Conservation (phyloP, 306 rosid species). For the Cicer yamashitae region DNA sequence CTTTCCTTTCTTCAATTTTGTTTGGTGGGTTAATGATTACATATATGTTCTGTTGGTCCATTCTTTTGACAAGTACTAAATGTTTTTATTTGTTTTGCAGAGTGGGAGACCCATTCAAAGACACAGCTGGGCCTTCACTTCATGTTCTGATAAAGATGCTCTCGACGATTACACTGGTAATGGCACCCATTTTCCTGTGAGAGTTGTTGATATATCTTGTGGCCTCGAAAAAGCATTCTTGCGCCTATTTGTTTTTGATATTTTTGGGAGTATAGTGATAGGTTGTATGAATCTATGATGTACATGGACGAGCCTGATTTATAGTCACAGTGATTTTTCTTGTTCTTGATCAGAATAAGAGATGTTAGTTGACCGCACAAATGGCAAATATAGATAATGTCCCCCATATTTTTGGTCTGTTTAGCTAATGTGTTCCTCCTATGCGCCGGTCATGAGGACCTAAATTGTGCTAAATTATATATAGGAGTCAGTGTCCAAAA, state of each 20-base stretch:
- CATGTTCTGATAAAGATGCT: constrained; percentile 99
- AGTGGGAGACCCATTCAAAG: constrained; percentile 98
- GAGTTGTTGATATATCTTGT: constrained; percentile 51
- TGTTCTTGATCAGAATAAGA: constrained; percentile 46
- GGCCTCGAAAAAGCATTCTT: constrained; percentile 47
- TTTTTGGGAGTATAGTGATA: constrained; percentile 59
- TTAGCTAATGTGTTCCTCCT: not conserved
- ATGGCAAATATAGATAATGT: constrained; percentile 39
- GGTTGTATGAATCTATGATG: constrained; percentile 58
- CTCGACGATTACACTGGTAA: constrained; percentile 89
- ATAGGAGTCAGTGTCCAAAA: constrained; percentile 14
- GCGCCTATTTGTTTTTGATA: constrained; percentile 54
- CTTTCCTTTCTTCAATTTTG: constrained; percentile 21
- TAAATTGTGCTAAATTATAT: constrained; percentile 3
- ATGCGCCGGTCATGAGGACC: constrained; percentile 3
- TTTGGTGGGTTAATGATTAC: constrained; percentile 27
- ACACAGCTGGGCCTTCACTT: constrained; percentile 97
- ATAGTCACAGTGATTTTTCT: constrained; percentile 47
- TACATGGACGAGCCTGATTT: constrained; percentile 58
- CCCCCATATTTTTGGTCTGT: constrained; percentile 12
- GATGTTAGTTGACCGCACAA: constrained; percentile 46
- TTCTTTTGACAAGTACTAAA: constrained; percentile 9
- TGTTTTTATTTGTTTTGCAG: constrained; percentile 53
- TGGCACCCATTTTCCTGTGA: constrained; percentile 99
- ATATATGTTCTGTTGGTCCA: not conserved